phyloP scores from a whole-genome alignment of 108 stramenopile species.

The Skeletonema menzelii region DNA sequence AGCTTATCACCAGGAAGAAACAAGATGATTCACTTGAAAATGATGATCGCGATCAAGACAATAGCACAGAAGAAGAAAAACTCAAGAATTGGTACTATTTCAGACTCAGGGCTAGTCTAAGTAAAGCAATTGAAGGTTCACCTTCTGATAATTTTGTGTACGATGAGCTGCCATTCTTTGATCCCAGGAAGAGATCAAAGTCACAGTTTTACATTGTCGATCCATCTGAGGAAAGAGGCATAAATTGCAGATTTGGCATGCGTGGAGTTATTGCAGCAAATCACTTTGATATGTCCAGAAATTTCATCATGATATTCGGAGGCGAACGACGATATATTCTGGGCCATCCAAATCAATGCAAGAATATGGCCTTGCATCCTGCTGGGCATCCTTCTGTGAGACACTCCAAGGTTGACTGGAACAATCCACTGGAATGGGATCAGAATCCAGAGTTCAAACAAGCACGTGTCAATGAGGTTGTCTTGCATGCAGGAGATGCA shows the following conservation, averaged over 20 bases:
- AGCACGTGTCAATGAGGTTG: slow-evolving; percentile 81
- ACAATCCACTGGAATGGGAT: slow-evolving; percentile 44
- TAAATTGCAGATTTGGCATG: slow-evolving; percentile 91
- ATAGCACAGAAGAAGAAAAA: slow-evolving; percentile 31
- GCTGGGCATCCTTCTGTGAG: slow-evolving; percentile 57
- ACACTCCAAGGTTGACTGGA: slow-evolving; percentile 51
- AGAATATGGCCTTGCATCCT: slow-evolving; percentile 64
- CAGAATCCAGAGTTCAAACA: slow-evolving; percentile 75
- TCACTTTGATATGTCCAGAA: slow-evolving; percentile 84
- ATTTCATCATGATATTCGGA: slow-evolving; percentile 67
- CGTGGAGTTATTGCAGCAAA: slow-evolving; percentile 68
- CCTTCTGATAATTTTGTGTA: slow-evolving; percentile 39
- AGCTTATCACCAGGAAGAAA: background rate
- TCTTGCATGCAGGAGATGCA: slow-evolving; percentile 93
- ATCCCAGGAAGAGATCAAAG: slow-evolving; percentile 37
- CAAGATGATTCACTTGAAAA: slow-evolving; percentile 8
- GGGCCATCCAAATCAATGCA: slow-evolving; percentile 65
- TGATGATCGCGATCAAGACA: slow-evolving; percentile 15
- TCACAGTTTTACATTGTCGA: slow-evolving; percentile 71
- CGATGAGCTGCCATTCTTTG: slow-evolving; percentile 58
- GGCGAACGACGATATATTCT: slow-evolving; percentile 77
- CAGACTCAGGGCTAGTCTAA: slow-evolving; percentile 42
- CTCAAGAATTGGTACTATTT: slow-evolving; percentile 71
- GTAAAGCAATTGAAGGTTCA: slow-evolving; percentile 10
- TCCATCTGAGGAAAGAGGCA: slow-evolving; percentile 64